Evolutionary conservation across 1,284 basidiomycete species (phyloP).

Genomic region (Hemileia vastatrix): DNA sequence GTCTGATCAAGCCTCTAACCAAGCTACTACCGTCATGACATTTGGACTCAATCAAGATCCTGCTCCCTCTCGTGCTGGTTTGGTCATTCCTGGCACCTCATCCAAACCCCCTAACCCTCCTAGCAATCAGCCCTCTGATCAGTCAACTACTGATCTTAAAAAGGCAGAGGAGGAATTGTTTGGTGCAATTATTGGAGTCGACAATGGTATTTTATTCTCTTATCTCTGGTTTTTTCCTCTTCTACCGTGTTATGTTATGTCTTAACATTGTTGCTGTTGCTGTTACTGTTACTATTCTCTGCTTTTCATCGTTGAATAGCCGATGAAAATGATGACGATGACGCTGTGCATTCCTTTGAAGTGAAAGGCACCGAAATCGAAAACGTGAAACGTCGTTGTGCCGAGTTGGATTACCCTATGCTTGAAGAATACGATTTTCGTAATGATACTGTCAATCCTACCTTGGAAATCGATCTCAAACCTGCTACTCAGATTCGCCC

Average conservation of each 20-base stretch:
- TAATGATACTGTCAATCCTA: slow-evolving; percentile 85
- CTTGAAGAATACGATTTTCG: slow-evolving; percentile 96
- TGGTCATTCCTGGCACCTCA: slow-evolving; percentile 67
- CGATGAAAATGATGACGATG: slow-evolving; percentile 87
- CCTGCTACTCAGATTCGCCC: slow-evolving; percentile 90
- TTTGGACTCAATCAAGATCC: slow-evolving; percentile 63
- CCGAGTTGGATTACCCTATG: slow-evolving; percentile 90
- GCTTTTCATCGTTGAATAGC: slow-evolving; percentile 49
- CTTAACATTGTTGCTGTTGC: too few species aligned
- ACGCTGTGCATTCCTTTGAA: slow-evolving; percentile 88
- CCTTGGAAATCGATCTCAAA: slow-evolving; percentile 92
- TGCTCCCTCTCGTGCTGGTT: slow-evolving; percentile 65
- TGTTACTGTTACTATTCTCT: too few species aligned
- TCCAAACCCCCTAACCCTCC: not conserved
- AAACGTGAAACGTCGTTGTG: slow-evolving; percentile 53
- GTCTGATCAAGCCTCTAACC: slow-evolving; percentile 43
- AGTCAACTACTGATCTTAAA: slow-evolving; percentile 27
- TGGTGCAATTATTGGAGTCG: slow-evolving; percentile 79
- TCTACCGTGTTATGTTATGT: too few species aligned
- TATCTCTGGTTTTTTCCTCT: not conserved
- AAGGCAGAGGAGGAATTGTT: slow-evolving; percentile 64
- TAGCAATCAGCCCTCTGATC: slow-evolving; percentile 41
- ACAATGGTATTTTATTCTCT: slow-evolving; percentile 55
- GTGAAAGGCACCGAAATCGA: slow-evolving; percentile 85
- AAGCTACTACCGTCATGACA: slow-evolving; percentile 47